These are phyloP conservation scores for Lentinula guzmanii DNA, from an alignment of 768 basidiomycete genomes.

Conservation along the genomic window DNA sequence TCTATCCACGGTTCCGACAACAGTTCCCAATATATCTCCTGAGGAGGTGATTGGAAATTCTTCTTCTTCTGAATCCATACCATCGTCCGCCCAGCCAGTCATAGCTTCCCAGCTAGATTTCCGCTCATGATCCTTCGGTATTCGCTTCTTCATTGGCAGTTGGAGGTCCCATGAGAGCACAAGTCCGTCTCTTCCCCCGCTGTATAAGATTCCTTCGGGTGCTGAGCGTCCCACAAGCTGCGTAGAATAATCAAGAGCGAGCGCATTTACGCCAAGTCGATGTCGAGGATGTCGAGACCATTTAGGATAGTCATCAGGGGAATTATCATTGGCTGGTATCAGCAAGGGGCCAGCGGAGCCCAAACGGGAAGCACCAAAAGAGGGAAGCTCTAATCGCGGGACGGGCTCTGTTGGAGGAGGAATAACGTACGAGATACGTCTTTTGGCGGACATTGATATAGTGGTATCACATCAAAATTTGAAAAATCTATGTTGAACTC, in stretches of 20 bases:
- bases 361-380: slow-evolving; percentile 52
- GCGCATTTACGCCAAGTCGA: slow-evolving; percentile 76
- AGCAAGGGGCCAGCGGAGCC: slow-evolving; percentile 71
- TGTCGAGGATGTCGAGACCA: slow-evolving; percentile 62
- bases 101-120: slow-evolving; percentile 64
- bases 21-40: slow-evolving; percentile 75
- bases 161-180: slow-evolving; percentile 85
- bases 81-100: slow-evolving; percentile 79
- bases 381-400: slow-evolving; percentile 67
- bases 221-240: slow-evolving; percentile 54
- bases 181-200: slow-evolving; percentile 84
- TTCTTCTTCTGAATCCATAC: slow-evolving; percentile 58
- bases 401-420: slow-evolving; percentile 61
- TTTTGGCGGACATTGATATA: slow-evolving; percentile 25
- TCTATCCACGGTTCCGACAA: slow-evolving; percentile 25
- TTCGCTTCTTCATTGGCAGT: slow-evolving; percentile 51
- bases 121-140: slow-evolving; percentile 19
- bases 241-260: slow-evolving; percentile 86
- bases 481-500: not conserved
- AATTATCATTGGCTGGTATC: slow-evolving; percentile 24
- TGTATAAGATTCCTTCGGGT: slow-evolving; percentile 87
- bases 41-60: slow-evolving; percentile 59
- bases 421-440: slow-evolving; percentile 84
- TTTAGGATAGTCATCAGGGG: slow-evolving; percentile 17
- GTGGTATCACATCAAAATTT: slow-evolving; percentile 1